These are phyloP conservation scores for Solanum megistacrolobum DNA, from an alignment of 257 asterid species.

Conservation along the genomic window DNA sequence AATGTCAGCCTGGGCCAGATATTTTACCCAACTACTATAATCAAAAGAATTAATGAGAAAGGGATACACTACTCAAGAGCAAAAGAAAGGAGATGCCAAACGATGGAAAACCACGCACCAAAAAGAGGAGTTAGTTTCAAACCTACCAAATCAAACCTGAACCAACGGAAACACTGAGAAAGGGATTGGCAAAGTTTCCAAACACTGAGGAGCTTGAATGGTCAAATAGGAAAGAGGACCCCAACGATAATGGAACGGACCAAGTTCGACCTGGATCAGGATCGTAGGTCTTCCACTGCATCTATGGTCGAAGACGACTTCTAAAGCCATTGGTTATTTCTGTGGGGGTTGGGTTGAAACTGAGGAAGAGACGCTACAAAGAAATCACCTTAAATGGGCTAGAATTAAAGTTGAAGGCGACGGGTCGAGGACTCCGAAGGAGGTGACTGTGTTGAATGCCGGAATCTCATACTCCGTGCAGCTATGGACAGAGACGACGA, in stretches of 20 bases:
- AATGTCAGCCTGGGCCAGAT: not conserved
- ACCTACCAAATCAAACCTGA: not conserved
- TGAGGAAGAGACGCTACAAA: not conserved
- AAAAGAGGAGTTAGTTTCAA: not conserved
- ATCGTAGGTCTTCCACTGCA: not conserved
- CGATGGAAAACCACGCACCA: not conserved
- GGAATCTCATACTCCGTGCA: not conserved
- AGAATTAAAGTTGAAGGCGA: not conserved
- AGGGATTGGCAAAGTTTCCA: too few species aligned
- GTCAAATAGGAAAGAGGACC: not conserved
- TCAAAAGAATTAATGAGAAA: not conserved
- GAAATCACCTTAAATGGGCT: not conserved
- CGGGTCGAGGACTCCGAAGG: not conserved
- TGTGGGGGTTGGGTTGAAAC: not conserved
- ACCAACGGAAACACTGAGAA: too few species aligned
- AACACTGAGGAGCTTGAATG: too few species aligned
- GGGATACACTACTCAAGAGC: not conserved
- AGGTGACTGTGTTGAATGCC: not conserved
- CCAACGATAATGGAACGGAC: not conserved
- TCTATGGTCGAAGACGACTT: not conserved
- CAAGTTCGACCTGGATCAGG: not conserved
- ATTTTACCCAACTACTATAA: not conserved
- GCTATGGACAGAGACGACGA: not conserved
- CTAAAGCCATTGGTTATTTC: not conserved
- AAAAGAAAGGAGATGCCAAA: not conserved